These are phyloP conservation scores for Fragilaria radians DNA, from an alignment of 108 stramenopile genomes.

Conservation along the genomic window DNA sequence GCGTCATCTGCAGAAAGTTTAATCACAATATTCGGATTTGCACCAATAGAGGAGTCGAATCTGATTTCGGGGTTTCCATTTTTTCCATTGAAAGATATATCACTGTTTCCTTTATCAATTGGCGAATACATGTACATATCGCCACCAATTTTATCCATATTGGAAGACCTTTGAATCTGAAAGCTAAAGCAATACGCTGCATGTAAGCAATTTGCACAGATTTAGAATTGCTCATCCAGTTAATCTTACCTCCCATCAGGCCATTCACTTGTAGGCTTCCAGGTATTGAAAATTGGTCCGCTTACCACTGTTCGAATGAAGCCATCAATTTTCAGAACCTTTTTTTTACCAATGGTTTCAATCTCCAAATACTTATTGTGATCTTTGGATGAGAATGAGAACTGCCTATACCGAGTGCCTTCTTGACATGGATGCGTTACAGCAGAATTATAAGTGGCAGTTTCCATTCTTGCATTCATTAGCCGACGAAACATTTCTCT, in stretches of 20 bases:
- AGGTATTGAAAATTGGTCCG: neutral
- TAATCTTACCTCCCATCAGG: neutral
- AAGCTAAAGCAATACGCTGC: neutral
- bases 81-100: neutral
- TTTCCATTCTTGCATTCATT: slow-evolving; percentile 29
- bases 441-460: slow-evolving; percentile 8
- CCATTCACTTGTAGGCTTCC: neutral
- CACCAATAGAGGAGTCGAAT: neutral
- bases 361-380: slow-evolving; percentile 1
- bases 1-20: neutral
- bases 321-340: neutral
- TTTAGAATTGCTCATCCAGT: neutral
- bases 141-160: neutral
- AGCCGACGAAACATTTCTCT: slow-evolving; percentile 35
- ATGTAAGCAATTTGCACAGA: neutral
- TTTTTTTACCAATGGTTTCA: neutral
- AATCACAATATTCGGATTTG: neutral
- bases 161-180: neutral
- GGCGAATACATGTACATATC: neutral
- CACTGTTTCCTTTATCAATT: neutral
- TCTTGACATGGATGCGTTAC: slow-evolving; percentile 42
- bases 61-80: neutral
- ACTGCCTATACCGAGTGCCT: slow-evolving; percentile 17
- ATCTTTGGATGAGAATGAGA: slow-evolving; percentile 24
- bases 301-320: neutral